phyloP scores from a whole-genome alignment of 108 stramenopile genomes.

The Pseudonitzschia pungens region DNA sequence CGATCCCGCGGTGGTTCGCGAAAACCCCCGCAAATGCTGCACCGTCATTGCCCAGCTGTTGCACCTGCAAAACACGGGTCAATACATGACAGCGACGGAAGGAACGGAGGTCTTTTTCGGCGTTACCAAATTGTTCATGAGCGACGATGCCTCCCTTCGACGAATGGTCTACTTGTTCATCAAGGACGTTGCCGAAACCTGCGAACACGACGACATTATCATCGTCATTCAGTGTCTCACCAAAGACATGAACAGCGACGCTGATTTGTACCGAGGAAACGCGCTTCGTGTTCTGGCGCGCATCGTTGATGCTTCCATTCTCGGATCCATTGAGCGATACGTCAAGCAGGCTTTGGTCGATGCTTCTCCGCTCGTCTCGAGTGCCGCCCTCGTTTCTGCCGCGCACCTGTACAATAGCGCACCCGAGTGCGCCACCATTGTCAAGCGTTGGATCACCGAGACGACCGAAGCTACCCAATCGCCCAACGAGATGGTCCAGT shows the following conservation, averaged over 20 bases:
- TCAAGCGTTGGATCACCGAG: constrained; percentile 93
- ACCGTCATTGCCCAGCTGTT: constrained; percentile 98
- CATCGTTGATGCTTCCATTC: constrained; percentile 98
- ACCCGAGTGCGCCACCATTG: constrained; percentile 81
- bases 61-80: constrained; percentile 83
- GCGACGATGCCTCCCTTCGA: constrained; percentile 82
- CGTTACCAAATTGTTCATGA: constrained; percentile 99
- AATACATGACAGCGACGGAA: constrained; percentile 74
- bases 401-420: constrained; percentile 70
- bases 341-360: constrained; percentile 99
- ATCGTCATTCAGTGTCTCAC: constrained; percentile 97
- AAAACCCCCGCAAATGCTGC: constrained; percentile 96
- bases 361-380: constrained; percentile 91
- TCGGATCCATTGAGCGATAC: constrained; percentile 98
- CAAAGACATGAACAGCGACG: constrained; percentile 99
- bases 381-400: constrained; percentile 92
- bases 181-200: constrained; percentile 99
- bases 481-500: constrained; percentile 97
- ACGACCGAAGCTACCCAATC: constrained; percentile 91
- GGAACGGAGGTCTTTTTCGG: constrained; percentile 98
- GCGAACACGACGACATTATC: constrained; percentile 98
- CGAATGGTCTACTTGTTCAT: constrained; percentile 98
- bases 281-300: constrained; percentile 95
- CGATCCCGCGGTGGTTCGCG: constrained; percentile 93
- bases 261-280: constrained; percentile 98